Base-by-base conservation (phyloP, 2,329 filamentous ascomycete species). In the Rugonectria rugulosa region DNA sequence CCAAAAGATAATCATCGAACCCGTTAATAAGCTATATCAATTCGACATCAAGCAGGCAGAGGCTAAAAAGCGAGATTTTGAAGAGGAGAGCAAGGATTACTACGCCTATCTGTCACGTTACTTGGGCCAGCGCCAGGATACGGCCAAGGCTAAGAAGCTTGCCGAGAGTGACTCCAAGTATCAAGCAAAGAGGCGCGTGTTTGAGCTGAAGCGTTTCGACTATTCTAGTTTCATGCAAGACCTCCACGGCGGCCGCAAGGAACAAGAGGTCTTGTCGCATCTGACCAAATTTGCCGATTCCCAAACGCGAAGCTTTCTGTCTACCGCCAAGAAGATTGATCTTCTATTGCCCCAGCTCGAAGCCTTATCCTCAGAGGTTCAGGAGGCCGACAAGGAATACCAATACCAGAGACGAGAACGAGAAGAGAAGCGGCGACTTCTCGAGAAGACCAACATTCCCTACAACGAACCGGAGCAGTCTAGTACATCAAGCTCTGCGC, bases 201-300 rank as follows among this genome's bases (percentile, higher is more conserved):
- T 99, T 68, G 95, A 99, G 77, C 82, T 99, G 53, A 97, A 96
- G 77, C 88, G 96, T 9, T 99, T 99, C 68, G 96, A 99, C 74
- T 99, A 99, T 73, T 98, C 94, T 3, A 97, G 92, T 12, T 99
- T 98, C 70, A 96, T 99, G 91, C 94, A 98, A 69, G 95, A 99
- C 77, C 81, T 99, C n/a, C 95, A 98, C 61, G 95, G 95, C 24
- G 95, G 95, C n/a, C 88, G 95, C 60, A 99, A 98, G 72, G 95
- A 99, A 68, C 95, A 98, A 70, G 95, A 99, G 72, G 91, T 99
- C 5, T 76, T 99, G 24, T 98, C 94, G 1, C 91, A 97, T 70
- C 81, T 99, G 26, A 99, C 95, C 2, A 94, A 89, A 70, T 99
- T 93, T 72, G 96, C 96, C 9, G 92, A 96, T 71, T 87, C 89